phyloP scores from a whole-genome alignment of 176 grass and related monocot genomes.

The Zoysia japonica region DNA sequence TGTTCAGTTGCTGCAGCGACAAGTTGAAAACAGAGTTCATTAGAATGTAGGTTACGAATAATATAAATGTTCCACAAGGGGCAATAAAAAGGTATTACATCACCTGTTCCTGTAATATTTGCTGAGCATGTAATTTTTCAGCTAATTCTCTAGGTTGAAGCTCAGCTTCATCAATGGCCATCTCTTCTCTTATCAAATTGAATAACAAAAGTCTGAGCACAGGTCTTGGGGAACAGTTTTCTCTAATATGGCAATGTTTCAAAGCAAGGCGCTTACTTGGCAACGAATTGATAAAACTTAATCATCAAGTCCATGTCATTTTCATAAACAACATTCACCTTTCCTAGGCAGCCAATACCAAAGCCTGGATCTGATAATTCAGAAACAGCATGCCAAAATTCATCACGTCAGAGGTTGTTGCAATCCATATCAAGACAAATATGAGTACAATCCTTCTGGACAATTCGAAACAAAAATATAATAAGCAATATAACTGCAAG shows the following conservation, averaged over 20 bases:
- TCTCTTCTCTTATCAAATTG: slow-evolving; percentile 76
- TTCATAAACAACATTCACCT: slow-evolving; percentile 65
- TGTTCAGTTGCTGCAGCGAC: slow-evolving; percentile 64
- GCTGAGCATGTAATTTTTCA: slow-evolving; percentile 60
- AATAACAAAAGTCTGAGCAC: not conserved
- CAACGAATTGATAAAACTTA: slow-evolving; percentile 81
- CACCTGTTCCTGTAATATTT: slow-evolving; percentile 65
- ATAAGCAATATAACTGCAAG: not conserved
- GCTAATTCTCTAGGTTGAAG: slow-evolving; percentile 57
- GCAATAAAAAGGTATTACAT: not conserved
- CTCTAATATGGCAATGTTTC: too few species aligned
- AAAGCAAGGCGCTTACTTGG: slow-evolving; percentile 57
- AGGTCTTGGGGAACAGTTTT: not conserved
- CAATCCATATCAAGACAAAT: not conserved
- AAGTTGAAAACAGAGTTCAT: slow-evolving; percentile 7
- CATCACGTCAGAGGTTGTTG: not conserved
- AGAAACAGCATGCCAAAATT: slow-evolving; percentile 26
- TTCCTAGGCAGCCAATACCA: slow-evolving; percentile 81
- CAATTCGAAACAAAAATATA: not conserved
- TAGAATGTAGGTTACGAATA: not conserved
- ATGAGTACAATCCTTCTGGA: not conserved
- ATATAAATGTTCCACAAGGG: not conserved
- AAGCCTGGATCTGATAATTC: slow-evolving; percentile 72
- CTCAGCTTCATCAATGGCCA: slow-evolving; percentile 84
- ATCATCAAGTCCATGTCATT: slow-evolving; percentile 86